A percentile compares a stretch with the other conserved stretches of the same genome.
phyloP scores from a whole-genome alignment of 805 yeast genomes.

The Saccharomycopsis fermentans region DNA sequence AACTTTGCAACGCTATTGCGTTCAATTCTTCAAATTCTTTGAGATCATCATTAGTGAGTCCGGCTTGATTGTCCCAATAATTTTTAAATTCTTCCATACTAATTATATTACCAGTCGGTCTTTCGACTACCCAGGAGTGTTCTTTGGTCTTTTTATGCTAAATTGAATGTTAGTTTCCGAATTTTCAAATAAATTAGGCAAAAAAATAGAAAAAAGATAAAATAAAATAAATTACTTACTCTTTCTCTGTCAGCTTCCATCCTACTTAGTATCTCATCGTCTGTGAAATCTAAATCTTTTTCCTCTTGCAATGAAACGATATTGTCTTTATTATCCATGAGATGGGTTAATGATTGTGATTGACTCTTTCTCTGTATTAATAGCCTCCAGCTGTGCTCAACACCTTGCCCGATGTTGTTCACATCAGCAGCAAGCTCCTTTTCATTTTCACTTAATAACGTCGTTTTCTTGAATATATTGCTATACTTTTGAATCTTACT shows the following conservation, averaged over 20 bases:
- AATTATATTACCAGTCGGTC: conserved; percentile 30
- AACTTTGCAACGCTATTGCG: conserved; percentile 43
- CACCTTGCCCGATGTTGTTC: background rate
- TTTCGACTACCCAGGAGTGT: conserved; percentile 58
- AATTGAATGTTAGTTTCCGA: background rate
- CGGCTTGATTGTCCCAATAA: conserved; percentile 29
- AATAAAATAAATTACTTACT: conserved; percentile 5
- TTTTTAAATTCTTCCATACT: conserved; percentile 42
- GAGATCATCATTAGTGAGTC: conserved; percentile 36
- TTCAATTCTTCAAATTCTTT: conserved; percentile 45
- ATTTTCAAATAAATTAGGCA: background rate
- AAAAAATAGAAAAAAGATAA: background rate
- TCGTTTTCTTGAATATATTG: background rate
- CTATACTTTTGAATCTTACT: background rate
- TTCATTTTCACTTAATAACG: background rate
- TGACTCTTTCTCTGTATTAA: background rate
- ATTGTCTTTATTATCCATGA: background rate
- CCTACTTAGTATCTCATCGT: conserved; percentile 54
- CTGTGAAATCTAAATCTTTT: conserved; percentile 20
- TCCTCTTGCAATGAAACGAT: background rate
- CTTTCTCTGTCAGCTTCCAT: conserved; percentile 93
- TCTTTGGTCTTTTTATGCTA: conserved; percentile 73
- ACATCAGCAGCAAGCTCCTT: background rate
- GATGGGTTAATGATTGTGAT: background rate
- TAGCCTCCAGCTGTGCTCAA: conserved; percentile 13